Evolutionary conservation across 2,329 filamentous ascomycete species (phyloP).

Genomic region (Verticillium zaregamsianum): DNA sequence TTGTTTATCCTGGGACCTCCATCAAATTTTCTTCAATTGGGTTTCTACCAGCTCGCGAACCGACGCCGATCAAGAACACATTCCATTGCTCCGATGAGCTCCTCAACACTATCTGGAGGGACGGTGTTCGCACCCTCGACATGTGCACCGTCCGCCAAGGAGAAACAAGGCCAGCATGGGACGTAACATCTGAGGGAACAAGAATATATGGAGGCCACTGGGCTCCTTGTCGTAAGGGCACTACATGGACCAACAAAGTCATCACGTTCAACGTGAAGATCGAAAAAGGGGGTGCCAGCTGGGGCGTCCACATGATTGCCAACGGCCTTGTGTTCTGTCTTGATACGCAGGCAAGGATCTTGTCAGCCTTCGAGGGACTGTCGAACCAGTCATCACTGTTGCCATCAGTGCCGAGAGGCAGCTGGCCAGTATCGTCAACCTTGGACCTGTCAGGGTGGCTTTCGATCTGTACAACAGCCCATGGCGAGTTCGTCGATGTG

Average conservation of each 20-base stretch:
- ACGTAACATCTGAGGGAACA: constrained; percentile 5
- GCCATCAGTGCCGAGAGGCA: constrained; percentile 4
- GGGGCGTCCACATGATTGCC: constrained; percentile 11
- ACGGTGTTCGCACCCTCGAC: constrained; percentile 7
- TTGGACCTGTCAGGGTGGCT: neutral
- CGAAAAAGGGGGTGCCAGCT: constrained; percentile 4
- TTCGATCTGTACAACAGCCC: neutral
- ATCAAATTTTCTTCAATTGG: neutral
- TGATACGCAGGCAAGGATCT: neutral
- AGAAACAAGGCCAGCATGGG: constrained; percentile 4
- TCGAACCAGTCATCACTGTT: constrained; percentile 5
- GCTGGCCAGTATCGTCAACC: constrained; percentile 1
- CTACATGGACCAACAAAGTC: constrained; percentile 4
- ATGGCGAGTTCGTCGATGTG: neutral
- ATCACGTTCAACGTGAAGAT: constrained; percentile 1
- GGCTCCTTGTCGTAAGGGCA: constrained; percentile 8
- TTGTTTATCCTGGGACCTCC: neutral
- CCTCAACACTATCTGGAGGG: constrained; percentile 6
- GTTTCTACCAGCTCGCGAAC: neutral
- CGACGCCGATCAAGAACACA: neutral
- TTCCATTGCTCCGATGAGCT: constrained; percentile 3
- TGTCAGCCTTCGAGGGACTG: constrained; percentile 4
- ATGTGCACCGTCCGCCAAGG: constrained; percentile 7
- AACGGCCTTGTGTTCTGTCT: constrained; percentile 10
- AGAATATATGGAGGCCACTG: constrained; percentile 5